phyloP scores from a whole-genome alignment of 805 yeast species.

The Zygosaccharomyces pseudorouxii region DNA sequence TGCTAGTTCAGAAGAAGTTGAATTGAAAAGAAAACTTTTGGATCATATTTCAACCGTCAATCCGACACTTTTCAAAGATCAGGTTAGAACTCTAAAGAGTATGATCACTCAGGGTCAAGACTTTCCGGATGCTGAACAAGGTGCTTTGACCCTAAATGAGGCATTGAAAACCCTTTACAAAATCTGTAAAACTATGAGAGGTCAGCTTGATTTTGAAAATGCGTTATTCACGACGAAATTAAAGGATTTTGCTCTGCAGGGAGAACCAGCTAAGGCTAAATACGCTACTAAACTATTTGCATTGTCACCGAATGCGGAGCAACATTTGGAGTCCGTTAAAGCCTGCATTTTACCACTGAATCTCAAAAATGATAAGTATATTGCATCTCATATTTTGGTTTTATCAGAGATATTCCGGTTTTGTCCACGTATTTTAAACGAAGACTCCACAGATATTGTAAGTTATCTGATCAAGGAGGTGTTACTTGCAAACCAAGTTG shows the following conservation, averaged over 20 bases:
- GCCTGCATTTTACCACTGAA: slow-evolving; percentile 49
- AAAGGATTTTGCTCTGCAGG: slow-evolving; percentile 43
- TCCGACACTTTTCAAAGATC: slow-evolving; percentile 63
- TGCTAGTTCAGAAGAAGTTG: slow-evolving; percentile 34
- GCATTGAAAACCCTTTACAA: slow-evolving; percentile 58
- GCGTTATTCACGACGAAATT: slow-evolving; percentile 42
- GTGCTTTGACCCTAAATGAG: slow-evolving; percentile 29
- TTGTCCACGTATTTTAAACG: slow-evolving; percentile 47
- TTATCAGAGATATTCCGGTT: slow-evolving; percentile 54
- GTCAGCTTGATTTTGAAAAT: slow-evolving; percentile 43
- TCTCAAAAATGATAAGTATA: slow-evolving; percentile 28
- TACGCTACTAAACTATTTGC: slow-evolving; percentile 58
- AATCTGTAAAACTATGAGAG: slow-evolving; percentile 49
- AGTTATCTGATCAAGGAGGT: slow-evolving; percentile 56
- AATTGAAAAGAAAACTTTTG: slow-evolving; percentile 45
- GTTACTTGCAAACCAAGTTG: slow-evolving; percentile 47
- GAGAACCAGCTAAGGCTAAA: slow-evolving; percentile 57
- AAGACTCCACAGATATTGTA: slow-evolving; percentile 54
- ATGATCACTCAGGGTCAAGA: slow-evolving; percentile 32
- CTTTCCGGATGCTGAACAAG: slow-evolving; percentile 15
- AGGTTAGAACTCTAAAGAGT: slow-evolving; percentile 47
- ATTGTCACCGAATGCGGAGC: slow-evolving; percentile 42
- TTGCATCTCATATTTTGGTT: slow-evolving; percentile 55
- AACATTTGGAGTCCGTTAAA: slow-evolving; percentile 39
- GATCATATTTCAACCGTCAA: slow-evolving; percentile 53